Base-by-base conservation (phyloP, 2,329 filamentous ascomycete genomes). In the Penicillium oxalicum region DNA sequence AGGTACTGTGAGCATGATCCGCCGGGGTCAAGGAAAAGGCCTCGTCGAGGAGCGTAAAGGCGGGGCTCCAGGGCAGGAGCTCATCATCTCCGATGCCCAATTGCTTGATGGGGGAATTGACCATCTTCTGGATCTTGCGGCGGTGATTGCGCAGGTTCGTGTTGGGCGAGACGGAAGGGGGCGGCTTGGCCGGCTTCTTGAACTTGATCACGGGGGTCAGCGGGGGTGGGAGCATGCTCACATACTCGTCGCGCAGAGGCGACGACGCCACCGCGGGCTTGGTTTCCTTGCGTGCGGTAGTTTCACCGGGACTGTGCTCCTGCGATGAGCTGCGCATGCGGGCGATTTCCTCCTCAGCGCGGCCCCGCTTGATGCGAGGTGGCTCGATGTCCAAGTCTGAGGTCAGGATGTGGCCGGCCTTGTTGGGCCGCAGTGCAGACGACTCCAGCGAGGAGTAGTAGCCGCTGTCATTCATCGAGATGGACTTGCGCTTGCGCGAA, bases 371-470 rank as follows among this genome's bases (percentile, higher is more conserved):
- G 60, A 90, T 84, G 47, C 82, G 81, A 43, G 86, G 86, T n/a
- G 84, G 83, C 58, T 90, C 87, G 45, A 84, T 80, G 61, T 82
- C 79, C 39, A 78, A 68, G 61, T 94, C 90, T 0, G 88, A 91
- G 4, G 85, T 88, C 38, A 89, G 77, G 13, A 88, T 76, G 48
- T 81, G 76, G 12, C 74, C 74, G 51, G 80, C 76, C 55, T 81
- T 79, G 54, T 84, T 82, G 41, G 86, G 83, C 50, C 91, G 82
- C 66, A 88, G 80, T 11, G 80, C 89, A 0, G 93, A 97, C 2
- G 93, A 97, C 60, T 96, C 91, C 13, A 97, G 78, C 0, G 91
- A 96, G 1, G 93, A 97, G 66, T 95, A 95, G 70, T 97, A 98
- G 36, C 93, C 93, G 65, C 91, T 97, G 69, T 98, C 93, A 62